A percentile compares a stretch with the other conserved stretches of the same genome.
phyloP scores from a whole-genome alignment of 768 basidiomycete species.

The Lactifluus rugatus region DNA sequence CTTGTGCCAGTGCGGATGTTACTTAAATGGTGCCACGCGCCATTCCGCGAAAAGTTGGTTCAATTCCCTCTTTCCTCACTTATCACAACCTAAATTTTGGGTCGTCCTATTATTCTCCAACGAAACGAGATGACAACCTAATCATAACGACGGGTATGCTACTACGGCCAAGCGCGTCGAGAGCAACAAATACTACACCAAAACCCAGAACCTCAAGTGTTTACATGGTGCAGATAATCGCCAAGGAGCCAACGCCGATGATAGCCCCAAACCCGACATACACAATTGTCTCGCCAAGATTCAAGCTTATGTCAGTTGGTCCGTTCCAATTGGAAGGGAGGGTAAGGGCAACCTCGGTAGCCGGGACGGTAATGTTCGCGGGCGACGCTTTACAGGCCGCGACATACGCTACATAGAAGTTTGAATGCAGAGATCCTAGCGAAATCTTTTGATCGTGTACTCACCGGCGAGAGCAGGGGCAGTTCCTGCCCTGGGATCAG shows the following conservation, averaged over 20 bases:
- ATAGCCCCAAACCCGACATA: constrained; percentile 34
- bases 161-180: background rate
- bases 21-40: too few relatives aligned
- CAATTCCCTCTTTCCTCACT: too few relatives aligned
- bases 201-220: background rate
- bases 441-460: constrained; percentile 15
- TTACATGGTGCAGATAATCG: constrained; percentile 47
- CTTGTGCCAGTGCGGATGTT: too few relatives aligned
- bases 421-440: background rate
- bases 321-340: constrained; percentile 54
- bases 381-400: constrained; percentile 32
- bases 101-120: too few relatives aligned
- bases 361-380: constrained; percentile 31
- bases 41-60: background rate
- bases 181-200: background rate
- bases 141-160: background rate
- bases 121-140: background rate
- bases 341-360: constrained; percentile 33
- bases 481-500: constrained; percentile 51
- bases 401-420: constrained; percentile 39
- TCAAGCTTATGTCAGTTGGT: constrained; percentile 40
- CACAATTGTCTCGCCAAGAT: constrained; percentile 34
- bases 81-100: too few relatives aligned
- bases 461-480: constrained; percentile 46
- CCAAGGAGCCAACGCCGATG: constrained; percentile 40